Evolutionary conservation across 768 basidiomycete genomes (phyloP), one percentile per base, ranked within the genome.

Genomic region (Tylopilus sp.): DNA sequence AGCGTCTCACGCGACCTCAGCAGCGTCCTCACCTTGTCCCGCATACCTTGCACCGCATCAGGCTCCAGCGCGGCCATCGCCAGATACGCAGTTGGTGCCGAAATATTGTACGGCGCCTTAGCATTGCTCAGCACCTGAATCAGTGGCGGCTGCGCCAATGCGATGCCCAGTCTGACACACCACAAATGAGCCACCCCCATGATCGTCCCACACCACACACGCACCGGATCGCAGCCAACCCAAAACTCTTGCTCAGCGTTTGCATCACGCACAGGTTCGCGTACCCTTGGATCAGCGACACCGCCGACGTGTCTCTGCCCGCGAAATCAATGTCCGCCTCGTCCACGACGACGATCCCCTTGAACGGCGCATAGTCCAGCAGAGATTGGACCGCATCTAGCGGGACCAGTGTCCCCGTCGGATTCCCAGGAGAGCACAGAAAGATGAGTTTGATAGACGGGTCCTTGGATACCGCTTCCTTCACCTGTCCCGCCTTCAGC

Each of bases 301-400:
- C 82, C 0, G 91, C 89, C 39, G 85, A 88, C 25, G 76, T 70
- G 17, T 74, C 75, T 9, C 75, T 66, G 0, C 77, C 77, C 0
- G 88, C 82, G 61, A 98, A 99, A 68, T 99, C 97, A 65, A 98
- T 88, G 71, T 99, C 98, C 0, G 97, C 97, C 68, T 99, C 97
- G 63, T 99, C 97, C 6, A 98, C 85, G 25, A 95, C 79, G 35
- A 98, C 85, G 54, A 99, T 83, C 8, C 97, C 97, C 58, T 85
- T 91, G 79, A 90, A 98, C 0, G 76, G 74, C 9, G 83, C 77
- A 68, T 89, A 89, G 26, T 93, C 85, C 22, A 95, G 73, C 15
- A 98, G 69, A 10, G 77, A 62, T 1, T 81, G 78, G 52, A 98
- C 75, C 12, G 85, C 78, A 10, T 77, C 61, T 22, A 95, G 79